Percentiles rank a stretch among this genome's conserved stretches.
Evolutionary conservation across 306 rosid species (phyloP).

Genomic region (Alnus glutinosa): DNA sequence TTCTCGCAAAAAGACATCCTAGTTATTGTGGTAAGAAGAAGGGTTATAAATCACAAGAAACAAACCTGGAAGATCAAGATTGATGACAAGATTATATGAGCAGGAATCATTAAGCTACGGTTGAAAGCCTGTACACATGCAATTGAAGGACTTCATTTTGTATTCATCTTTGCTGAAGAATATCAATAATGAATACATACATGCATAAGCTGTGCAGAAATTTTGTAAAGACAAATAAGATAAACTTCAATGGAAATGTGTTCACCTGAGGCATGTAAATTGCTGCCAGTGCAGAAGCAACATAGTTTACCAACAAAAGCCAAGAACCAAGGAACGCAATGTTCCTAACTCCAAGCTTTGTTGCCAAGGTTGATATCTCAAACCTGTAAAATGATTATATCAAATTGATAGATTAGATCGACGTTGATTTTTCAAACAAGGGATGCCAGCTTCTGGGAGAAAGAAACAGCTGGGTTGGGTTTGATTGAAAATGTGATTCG

Average conservation of each 20-base stretch:
- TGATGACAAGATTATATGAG: slow-evolving; percentile 63
- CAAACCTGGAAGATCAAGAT: slow-evolving; percentile 82
- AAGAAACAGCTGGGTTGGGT: background rate
- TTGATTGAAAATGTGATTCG: background rate
- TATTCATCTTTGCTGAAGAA: slow-evolving; percentile 6
- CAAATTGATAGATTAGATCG: slow-evolving; percentile 24
- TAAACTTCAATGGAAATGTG: slow-evolving; percentile 8
- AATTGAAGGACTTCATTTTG: slow-evolving; percentile 17
- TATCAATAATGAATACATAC: background rate
- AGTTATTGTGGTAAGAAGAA: background rate
- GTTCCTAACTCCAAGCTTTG: slow-evolving; percentile 87
- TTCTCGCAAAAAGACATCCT: background rate
- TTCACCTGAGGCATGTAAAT: slow-evolving; percentile 81
- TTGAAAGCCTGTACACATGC: slow-evolving; percentile 74
- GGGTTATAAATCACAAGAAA: slow-evolving; percentile 6
- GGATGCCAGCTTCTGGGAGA: slow-evolving; percentile 1
- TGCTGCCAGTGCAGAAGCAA: slow-evolving; percentile 70
- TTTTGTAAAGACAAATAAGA: background rate
- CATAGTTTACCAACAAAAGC: slow-evolving; percentile 76
- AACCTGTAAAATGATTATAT: slow-evolving; percentile 52
- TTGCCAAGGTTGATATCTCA: slow-evolving; percentile 92
- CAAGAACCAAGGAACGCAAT: slow-evolving; percentile 92
- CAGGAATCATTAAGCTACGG: slow-evolving; percentile 71
- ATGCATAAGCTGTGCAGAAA: background rate
- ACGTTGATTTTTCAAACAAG: background rate